Evolutionary conservation across 176 grass and related monocot genomes (phyloP).

Genomic region (Triticum monococcum): DNA sequence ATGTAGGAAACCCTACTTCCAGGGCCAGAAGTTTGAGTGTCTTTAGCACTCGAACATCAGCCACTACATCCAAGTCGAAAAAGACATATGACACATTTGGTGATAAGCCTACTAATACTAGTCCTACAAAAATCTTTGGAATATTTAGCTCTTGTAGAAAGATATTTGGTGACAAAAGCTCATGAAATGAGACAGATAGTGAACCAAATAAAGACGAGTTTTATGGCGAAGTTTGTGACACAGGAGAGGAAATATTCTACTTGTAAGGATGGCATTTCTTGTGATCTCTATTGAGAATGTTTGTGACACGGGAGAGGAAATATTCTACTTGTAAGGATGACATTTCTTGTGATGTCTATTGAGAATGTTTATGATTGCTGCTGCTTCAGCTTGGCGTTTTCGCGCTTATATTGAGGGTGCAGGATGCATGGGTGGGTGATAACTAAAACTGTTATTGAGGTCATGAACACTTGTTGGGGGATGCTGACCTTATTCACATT

Average conservation of each 20-base stretch:
- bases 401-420: background rate
- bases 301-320: background rate
- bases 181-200: background rate
- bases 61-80: background rate
- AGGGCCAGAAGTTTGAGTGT: conserved; percentile 34
- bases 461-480: background rate
- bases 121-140: conserved; percentile 36
- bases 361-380: background rate
- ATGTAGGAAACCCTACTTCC: conserved; percentile 14
- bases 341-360: too few species aligned
- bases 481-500: background rate
- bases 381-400: background rate
- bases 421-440: background rate
- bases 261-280: too few species aligned
- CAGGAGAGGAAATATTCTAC: too few species aligned
- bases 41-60: conserved; percentile 29
- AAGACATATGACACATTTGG: background rate
- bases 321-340: too few species aligned
- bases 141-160: conserved; percentile 30
- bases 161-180: background rate
- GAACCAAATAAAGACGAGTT: background rate
- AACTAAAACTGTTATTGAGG: background rate
- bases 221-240: background rate
- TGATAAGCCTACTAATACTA: conserved; percentile 3
- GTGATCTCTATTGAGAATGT: too few species aligned